phyloP scores from a whole-genome alignment of 2,329 filamentous ascomycete species.

The Colletotrichum eremochloae region DNA sequence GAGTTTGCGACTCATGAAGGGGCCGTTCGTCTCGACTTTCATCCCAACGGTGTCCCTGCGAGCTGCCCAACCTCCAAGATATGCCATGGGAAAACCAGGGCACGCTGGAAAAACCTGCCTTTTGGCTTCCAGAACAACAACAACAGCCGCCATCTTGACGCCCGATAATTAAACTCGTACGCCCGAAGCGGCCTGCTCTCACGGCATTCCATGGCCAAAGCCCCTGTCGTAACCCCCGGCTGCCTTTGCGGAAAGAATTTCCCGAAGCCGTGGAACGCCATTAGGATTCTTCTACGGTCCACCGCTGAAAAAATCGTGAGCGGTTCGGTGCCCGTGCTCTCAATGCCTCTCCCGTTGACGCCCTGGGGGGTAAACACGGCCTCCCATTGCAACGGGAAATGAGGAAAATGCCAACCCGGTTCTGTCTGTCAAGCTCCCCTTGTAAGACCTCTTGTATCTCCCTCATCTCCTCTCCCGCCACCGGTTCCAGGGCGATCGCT shows the following conservation, averaged over 20 bases:
- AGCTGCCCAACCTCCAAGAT: constrained; percentile 27
- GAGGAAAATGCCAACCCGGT: constrained; percentile 1
- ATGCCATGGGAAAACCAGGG: neutral
- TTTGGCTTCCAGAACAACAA: constrained; percentile 14
- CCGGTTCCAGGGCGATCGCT: constrained; percentile 38
- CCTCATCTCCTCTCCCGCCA: constrained; percentile 14
- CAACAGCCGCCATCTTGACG: constrained; percentile 18
- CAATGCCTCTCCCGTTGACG: neutral
- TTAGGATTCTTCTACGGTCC: constrained; percentile 8
- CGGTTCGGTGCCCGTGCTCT: neutral
- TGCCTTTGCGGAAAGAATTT: constrained; percentile 8
- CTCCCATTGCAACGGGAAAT: constrained; percentile 23
- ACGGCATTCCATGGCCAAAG: constrained; percentile 34
- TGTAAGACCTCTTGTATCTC: neutral
- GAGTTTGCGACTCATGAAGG: constrained; percentile 35
- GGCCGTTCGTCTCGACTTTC: constrained; percentile 36
- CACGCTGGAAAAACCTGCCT: constrained; percentile 4
- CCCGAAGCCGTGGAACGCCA: constrained; percentile 22
- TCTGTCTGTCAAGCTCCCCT: constrained; percentile 1
- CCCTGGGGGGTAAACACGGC: constrained; percentile 7
- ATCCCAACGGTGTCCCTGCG: constrained; percentile 39
- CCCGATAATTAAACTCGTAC: constrained; percentile 36
- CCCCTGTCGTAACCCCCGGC: constrained; percentile 24
- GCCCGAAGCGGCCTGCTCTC: constrained; percentile 23
- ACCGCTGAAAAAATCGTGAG: neutral